Evolutionary conservation across 108 stramenopile species (phyloP), one percentile per base, ranked within the genome.

Genomic region (Cyclotella choctawhatcheeana): DNA sequence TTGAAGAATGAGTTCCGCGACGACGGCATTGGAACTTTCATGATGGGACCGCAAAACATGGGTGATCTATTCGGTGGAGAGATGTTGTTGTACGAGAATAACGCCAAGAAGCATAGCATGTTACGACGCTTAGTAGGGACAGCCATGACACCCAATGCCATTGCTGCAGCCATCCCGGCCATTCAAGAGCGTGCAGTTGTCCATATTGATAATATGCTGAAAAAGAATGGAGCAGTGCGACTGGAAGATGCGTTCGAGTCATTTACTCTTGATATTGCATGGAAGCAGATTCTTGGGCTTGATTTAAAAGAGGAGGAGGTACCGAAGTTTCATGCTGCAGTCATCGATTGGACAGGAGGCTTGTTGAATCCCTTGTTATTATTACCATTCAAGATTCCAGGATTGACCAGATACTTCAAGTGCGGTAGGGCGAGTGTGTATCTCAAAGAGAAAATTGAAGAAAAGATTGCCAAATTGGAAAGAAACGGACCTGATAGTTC

Each of bases 251-350:
- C 74, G n/a, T 82, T 75, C 40, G 37, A 53, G 20, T 33, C 62
- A 29, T 82, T 71, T 29, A 52, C 80, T 26, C 43, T 81, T 20
- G 83, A 72, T 61, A 47, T 82, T 44, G 81, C 81, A 20, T 82
- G 81, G 81, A 62, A 63, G 52, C 81, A 76, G n/a, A 72, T 82
- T n/a, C 31, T 82, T 21, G 81, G 81, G 25, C 44, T 82, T 29
- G 73, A 82, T 62, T 64, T 82, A 69, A 33, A 58, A 16, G 50
- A 71, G 37, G 69, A 72, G 20, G 73, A 82, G 21, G 22, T 82
- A 7, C 52, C 74, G 14, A 33, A 31, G 17, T 82, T 82, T 52
- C 72, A 45, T n/a, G 25, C 44, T 22, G 26, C 32, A 40, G 83
- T 81, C 16, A n/a, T 44, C 6, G 47, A 35, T 13, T 84, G 80